Conservation (phyloP, 1,284 basidiomycete genomes). For the Puccinia coronata region DNA sequence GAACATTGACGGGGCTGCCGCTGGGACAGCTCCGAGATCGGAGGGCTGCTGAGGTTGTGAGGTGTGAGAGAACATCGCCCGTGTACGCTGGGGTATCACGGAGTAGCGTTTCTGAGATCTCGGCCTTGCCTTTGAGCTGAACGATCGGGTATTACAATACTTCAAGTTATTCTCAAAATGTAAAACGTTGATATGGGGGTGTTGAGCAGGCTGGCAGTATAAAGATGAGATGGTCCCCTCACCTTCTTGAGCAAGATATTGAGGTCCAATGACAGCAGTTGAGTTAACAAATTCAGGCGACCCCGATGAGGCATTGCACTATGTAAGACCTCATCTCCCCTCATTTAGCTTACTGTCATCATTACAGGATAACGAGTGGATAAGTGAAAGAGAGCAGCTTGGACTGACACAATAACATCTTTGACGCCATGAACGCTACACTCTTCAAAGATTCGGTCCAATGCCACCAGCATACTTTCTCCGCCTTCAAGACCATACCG, state of each 20-base stretch:
- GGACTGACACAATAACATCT: constrained; percentile 27
- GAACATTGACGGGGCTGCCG: constrained; percentile 68
- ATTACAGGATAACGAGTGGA: neutral
- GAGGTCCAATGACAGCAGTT: constrained; percentile 63
- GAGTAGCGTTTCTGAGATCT: constrained; percentile 63
- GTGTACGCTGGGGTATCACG: constrained; percentile 62
- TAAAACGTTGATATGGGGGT: neutral
- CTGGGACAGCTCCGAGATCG: neutral
- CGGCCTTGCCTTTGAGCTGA: constrained; percentile 77
- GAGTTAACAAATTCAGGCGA: constrained; percentile 81
- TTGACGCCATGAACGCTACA: constrained; percentile 62
- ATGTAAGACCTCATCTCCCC: neutral
- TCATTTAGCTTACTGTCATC: constrained; percentile 11
- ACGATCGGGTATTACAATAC: constrained; percentile 68
- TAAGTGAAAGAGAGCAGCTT: neutral
- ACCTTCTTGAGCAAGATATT: constrained; percentile 29
- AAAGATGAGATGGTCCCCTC: neutral
- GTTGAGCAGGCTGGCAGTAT: neutral
- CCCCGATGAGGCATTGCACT: constrained; percentile 68
- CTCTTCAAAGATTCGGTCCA: constrained; percentile 72
- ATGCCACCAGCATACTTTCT: constrained; percentile 82
- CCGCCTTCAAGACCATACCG: constrained; percentile 83
- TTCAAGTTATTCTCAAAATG: neutral
- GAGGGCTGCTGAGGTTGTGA: constrained; percentile 62
- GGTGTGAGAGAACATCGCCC: constrained; percentile 83